phyloP scores from a whole-genome alignment of 805 yeast genomes.

The Spathaspora passalidarum region DNA sequence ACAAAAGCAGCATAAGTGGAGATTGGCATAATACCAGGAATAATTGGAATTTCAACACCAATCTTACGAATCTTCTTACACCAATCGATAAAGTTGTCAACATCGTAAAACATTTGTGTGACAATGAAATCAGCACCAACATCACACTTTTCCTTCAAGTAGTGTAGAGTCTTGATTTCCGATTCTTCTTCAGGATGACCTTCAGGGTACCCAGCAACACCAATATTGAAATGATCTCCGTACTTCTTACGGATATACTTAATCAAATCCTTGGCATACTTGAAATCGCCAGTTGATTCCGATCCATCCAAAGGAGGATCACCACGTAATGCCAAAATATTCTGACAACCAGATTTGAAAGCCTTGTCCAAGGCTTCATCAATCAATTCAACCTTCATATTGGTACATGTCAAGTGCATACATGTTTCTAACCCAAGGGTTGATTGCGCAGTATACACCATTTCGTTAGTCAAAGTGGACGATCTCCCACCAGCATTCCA shows the following conservation, averaged over 20 bases:
- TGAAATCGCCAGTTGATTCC: constrained; percentile 79
- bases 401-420: constrained; percentile 97
- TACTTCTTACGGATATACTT: constrained; percentile 68
- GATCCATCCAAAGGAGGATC: constrained; percentile 84
- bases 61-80: constrained; percentile 62
- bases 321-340: constrained; percentile 91
- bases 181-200: constrained; percentile 86
- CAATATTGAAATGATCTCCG: constrained; percentile 89
- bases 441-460: constrained; percentile 87
- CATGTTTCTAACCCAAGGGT: constrained; percentile 93
- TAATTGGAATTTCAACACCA: constrained; percentile 82
- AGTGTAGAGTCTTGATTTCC: constrained; percentile 49
- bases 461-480: constrained; percentile 81
- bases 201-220: constrained; percentile 97
- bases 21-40: constrained; percentile 99
- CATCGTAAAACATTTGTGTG: constrained; percentile 97
- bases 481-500: constrained; percentile 98
- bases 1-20: constrained; percentile 90
- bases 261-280: constrained; percentile 85
- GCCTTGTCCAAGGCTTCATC: constrained; percentile 86
- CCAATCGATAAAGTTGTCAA: constrained; percentile 81
- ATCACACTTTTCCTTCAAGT: constrained; percentile 83
- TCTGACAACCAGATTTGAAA: constrained; percentile 88
- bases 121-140: constrained; percentile 92
- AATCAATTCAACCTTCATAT: constrained; percentile 78